Conservation (phyloP, 192 early-diverging fungal genomes). For the Rhizoclosmatium sp. region DNA sequence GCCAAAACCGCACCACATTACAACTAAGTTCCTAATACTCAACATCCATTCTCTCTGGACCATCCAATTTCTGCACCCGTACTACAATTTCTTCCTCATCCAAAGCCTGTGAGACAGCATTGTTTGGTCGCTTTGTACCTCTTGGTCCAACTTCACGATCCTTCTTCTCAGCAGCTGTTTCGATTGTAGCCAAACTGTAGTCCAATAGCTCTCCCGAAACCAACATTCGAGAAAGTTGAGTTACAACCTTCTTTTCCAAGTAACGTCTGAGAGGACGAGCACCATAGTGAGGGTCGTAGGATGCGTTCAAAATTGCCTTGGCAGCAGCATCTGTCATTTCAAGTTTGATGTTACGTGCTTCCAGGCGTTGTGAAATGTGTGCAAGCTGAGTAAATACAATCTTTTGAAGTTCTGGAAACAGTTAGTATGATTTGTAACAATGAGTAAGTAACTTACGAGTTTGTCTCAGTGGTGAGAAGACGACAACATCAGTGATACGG, state of each 20-base stretch:
- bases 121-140: neutral
- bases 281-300: slow-evolving; percentile 95
- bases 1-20: too few species aligned
- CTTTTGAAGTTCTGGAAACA: slow-evolving; percentile 60
- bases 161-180: slow-evolving; percentile 20
- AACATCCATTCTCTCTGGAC: too few species aligned
- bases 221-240: slow-evolving; percentile 77
- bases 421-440: slow-evolving; percentile 13
- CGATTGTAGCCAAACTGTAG: slow-evolving; percentile 39
- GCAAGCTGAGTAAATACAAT: slow-evolving; percentile 79
- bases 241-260: slow-evolving; percentile 85
- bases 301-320: slow-evolving; percentile 75
- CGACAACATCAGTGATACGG: slow-evolving; percentile 92
- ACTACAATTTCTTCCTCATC: slow-evolving; percentile 5
- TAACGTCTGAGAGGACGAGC: slow-evolving; percentile 91
- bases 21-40: too few species aligned
- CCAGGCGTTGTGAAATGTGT: slow-evolving; percentile 71
- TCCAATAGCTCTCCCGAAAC: slow-evolving; percentile 70
- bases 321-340: slow-evolving; percentile 73
- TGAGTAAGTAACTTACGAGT: neutral
- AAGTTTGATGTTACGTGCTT: slow-evolving; percentile 78
- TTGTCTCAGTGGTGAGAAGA: slow-evolving; percentile 74
- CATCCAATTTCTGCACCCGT: neutral
- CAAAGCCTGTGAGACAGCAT: neutral
- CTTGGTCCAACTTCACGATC: neutral